phyloP scores from a whole-genome alignment of 2,329 filamentous ascomycete genomes.

The Aspergillus jensenii region DNA sequence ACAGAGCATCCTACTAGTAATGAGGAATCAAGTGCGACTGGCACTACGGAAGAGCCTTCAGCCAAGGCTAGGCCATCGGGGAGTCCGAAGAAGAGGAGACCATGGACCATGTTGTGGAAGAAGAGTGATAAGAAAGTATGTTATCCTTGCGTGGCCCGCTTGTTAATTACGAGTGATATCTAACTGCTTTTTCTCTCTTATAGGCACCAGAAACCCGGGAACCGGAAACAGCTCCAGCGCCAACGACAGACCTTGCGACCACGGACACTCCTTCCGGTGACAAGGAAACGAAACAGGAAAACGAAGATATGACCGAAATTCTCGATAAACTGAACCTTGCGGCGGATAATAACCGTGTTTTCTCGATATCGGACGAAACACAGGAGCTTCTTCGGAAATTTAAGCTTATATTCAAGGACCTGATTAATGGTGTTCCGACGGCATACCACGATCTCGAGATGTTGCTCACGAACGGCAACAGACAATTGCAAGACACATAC shows the following conservation, averaged over 20 bases:
- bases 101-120: constrained; percentile 43
- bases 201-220: constrained; percentile 10
- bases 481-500: constrained; percentile 64
- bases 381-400: constrained; percentile 80
- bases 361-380: constrained; percentile 80
- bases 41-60: constrained; percentile 5
- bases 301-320: constrained; percentile 72
- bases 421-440: constrained; percentile 88
- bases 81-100: constrained; percentile 30
- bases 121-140: constrained; percentile 37
- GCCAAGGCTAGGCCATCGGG: constrained; percentile 17
- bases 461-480: constrained; percentile 62
- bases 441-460: constrained; percentile 86
- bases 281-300: constrained; percentile 56
- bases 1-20: constrained; percentile 5
- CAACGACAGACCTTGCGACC: neutral
- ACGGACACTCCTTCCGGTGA: constrained; percentile 16
- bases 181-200: neutral
- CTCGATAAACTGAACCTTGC: constrained; percentile 83
- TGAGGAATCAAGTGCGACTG: neutral
- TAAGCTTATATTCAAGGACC: constrained; percentile 86
- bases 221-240: neutral
- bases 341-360: constrained; percentile 80
- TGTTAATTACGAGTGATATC: neutral
- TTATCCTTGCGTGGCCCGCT: neutral